Base-by-base conservation (phyloP, 2,329 filamentous ascomycete genomes). In the Cadophora sp. region DNA sequence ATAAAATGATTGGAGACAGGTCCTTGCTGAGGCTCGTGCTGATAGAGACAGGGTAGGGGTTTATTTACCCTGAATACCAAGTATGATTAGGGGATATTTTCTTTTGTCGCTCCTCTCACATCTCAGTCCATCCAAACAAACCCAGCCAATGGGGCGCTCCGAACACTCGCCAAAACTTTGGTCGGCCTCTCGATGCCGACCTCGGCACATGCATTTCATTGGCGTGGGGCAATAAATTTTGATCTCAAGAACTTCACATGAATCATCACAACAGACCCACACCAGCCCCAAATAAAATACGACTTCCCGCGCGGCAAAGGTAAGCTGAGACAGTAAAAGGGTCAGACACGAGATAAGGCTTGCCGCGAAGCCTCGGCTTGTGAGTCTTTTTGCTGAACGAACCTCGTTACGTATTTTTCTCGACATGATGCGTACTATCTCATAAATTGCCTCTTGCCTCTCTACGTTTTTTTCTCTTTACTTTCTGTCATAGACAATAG, bases 311-410 rank as follows among this genome's bases (percentile, higher is more conserved):
- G 66, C 69, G 72, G 66, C 66, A 70, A 66, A 55, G 51, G 22
- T n/a, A 59, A 59, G 56, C 22, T 40, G 34, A 40, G 62, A 34
- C 51, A 40, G 12, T 48, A 40, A 46, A 48, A 22, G 24, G 48
- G 22, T 55, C 24, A 22, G 56, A 43, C 50, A 48, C 34, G 22
- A 59, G 56, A 64, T 68, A 68, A 62, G 46, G 40, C 29, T 62
- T 66, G 64, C 66, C 69, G 72, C 68, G 67, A 61, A 67, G 66
- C 74, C 73, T 73, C 71, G 74, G 74, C 62, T 70, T 71, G 63
- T 68, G 60, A 61, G 43, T 48, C 64, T n/a, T 61, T 65, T 63
- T 46, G 46, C 62, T 6, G 43, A 22, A 4, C 48, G 51, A 34
- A 34, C n/a, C 40, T 59, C 40, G 11, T 62, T 69, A 59, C 63